Evolutionary conservation across 345 rosid species (phyloP), one percentile per base, ranked within the genome.

Genomic region (Turnera subulata): DNA sequence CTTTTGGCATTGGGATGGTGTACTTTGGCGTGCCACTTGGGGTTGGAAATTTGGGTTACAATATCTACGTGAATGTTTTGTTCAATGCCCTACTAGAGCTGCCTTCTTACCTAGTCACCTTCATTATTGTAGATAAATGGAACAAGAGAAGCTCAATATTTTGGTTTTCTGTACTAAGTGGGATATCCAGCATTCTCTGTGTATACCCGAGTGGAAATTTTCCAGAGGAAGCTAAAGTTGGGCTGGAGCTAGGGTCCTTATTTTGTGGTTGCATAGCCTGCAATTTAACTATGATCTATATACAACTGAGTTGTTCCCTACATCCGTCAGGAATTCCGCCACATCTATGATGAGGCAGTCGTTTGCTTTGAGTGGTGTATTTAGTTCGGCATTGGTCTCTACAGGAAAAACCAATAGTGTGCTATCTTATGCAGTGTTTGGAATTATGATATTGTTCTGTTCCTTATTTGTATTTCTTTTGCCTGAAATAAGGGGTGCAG

Each of bases 1-100:
- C 65, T 26, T 73, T 81, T 13, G 85, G 87, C 6, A 17, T 80
- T 11, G 85, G 82, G 3, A 65, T 73, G 50, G 67, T 67, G 29
- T 76, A 76, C 62, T 82, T 67, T 23, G 88, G 82, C 1, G 63
- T 82, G 67, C 65, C 68, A 6, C 49, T 80, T 21, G 85, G 80
- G 18, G 76, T 69, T 24, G 76, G 78, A 16, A 67, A 78, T 45
- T 74, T 54, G 59, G n/a, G n/a, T n/a, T n/a, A n/a, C n/a, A n/a
- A n/a, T n/a, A n/a, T n/a, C n/a, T n/a, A n/a, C n/a, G n/a, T n/a
- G n/a, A n/a, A n/a, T n/a, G n/a, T n/a, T n/a, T n/a, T n/a, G n/a
- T n/a, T n/a, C n/a, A n/a, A n/a, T n/a, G n/a, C n/a, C n/a, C n/a
- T n/a, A n/a, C n/a, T n/a, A n/a, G n/a, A n/a, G n/a, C n/a, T n/a